Evolutionary conservation across 805 yeast genomes (phyloP), one percentile per base, ranked within the genome.

Genomic region (Saturnispora besseyi): DNA sequence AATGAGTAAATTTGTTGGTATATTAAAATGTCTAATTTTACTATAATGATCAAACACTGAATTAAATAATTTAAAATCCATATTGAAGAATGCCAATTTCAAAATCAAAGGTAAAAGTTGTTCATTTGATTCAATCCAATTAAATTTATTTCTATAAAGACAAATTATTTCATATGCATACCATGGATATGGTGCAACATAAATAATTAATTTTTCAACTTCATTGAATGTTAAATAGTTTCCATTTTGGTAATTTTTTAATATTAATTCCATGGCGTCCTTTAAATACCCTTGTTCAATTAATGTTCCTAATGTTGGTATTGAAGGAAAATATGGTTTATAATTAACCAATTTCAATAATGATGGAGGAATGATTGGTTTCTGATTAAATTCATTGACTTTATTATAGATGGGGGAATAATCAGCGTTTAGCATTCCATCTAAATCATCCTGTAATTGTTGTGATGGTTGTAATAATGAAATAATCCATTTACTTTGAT

Each of bases 21-120:
- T 41, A 7, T 44, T 31, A 51, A 53, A 9, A 26, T 47, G 44
- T 51, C 51, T 18, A 44, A 53, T 6, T 48, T 34, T 31, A 46
- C 53, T 40, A 34, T 55, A 62, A 1, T 49, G 43, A 15, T 55
- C 48, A 41, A 61, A 63, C 2, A 62, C 24, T 34, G 51, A 45
- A 44, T 58, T 58, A 45, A 64, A 62, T 26, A 61, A 49, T 33
- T 47, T 46, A 42, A 46, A 61, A 49, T 62, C 63, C 45, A 54
- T 51, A 52, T 55, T 50, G 30, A 49, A 37, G 44, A 46, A 56
- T 5, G 61, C 53, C n/a, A 59, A 46, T 41, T 43, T 40, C 24
- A 63, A 28, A 12, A 63, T 44, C 8, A 50, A 48, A 21, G 53
- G 56, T 8, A 57, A 46, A 11, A 61, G 45, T 13, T 48, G 50